These are phyloP conservation scores for Filosporella fistucella DNA, from an alignment of 495 filamentous ascomycete genomes.

Conservation along the genomic window DNA sequence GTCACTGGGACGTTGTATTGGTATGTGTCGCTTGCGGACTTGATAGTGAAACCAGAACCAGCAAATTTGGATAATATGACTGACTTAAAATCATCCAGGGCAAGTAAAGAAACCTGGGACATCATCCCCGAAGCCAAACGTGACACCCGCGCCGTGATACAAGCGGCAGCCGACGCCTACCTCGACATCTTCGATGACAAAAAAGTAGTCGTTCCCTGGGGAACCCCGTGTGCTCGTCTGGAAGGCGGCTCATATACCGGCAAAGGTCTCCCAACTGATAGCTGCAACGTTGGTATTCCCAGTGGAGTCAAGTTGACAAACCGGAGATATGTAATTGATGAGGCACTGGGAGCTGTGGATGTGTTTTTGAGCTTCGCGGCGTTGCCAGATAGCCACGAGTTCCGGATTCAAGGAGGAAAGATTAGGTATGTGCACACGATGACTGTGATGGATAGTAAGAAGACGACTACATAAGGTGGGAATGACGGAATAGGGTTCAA, in stretches of 20 bases:
- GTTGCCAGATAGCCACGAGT: constrained; percentile 30
- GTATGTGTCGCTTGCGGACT: no score
- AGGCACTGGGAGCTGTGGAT: constrained; percentile 36
- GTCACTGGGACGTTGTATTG: constrained; percentile 30
- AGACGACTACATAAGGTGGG: no score
- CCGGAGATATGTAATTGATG: constrained; percentile 39
- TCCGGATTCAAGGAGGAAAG: constrained; percentile 32
- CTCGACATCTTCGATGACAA: constrained; percentile 41
- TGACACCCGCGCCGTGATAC: constrained; percentile 38
- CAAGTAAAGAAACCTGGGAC: constrained; percentile 33
- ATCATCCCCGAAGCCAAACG: constrained; percentile 37
- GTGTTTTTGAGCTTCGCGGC: constrained; percentile 33
- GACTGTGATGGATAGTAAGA: no score
- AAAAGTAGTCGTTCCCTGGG: constrained; percentile 43
- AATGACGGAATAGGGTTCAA: no score
- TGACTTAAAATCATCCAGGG: no score
- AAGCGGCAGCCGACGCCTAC: constrained; percentile 45
- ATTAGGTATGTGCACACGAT: constrained; percentile 31
- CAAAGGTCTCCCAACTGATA: no score
- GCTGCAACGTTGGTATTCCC: constrained; percentile 26
- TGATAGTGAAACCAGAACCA: no score
- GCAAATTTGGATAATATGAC: no score
- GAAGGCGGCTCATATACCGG: constrained; percentile 33
- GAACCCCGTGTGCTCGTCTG: constrained; percentile 38
- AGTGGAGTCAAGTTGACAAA: constrained; percentile 27